These are phyloP conservation scores for Hypoxylon rubiginosum DNA, from an alignment of 2,329 filamentous ascomycete species.

Conservation along the genomic window DNA sequence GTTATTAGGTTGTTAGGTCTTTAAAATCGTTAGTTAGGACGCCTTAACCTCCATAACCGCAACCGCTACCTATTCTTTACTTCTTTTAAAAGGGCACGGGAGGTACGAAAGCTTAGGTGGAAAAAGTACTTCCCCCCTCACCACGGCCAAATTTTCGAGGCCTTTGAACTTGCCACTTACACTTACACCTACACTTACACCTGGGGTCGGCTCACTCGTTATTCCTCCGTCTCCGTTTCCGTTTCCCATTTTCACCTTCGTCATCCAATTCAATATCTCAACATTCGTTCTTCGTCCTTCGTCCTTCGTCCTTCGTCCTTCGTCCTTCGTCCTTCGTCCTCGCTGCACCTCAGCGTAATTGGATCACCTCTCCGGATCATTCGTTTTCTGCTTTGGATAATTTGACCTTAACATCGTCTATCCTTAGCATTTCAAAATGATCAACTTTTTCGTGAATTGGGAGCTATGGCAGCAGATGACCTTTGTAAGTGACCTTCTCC, in stretches of 20 bases:
- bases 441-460: conserved; percentile 77
- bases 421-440: conserved; percentile 52
- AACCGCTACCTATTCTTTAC: conserved; percentile 14
- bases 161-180: not conserved
- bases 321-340: conserved; percentile 22
- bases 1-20: conserved; percentile 7
- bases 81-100: conserved; percentile 7
- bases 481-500: conserved; percentile 72
- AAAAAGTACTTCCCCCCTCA: conserved; percentile 2
- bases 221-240: conserved; percentile 14
- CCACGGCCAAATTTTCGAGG: conserved; percentile 2
- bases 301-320: conserved; percentile 17
- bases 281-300: conserved; percentile 32
- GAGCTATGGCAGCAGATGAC: conserved; percentile 90
- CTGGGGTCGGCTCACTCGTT: conserved; percentile 6
- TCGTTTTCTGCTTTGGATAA: conserved; percentile 11
- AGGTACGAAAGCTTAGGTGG: conserved; percentile 1
- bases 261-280: conserved; percentile 5
- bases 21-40: conserved; percentile 11
- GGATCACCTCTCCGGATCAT: conserved; percentile 26
- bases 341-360: conserved; percentile 16
- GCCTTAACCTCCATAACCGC: conserved; percentile 16
- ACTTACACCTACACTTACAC: too few relatives aligned
- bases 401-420: conserved; percentile 29
- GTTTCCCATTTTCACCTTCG: not conserved